Conservation (phyloP, 352 stramenopile genomes). For the Globisporangium recalcitrans region DNA sequence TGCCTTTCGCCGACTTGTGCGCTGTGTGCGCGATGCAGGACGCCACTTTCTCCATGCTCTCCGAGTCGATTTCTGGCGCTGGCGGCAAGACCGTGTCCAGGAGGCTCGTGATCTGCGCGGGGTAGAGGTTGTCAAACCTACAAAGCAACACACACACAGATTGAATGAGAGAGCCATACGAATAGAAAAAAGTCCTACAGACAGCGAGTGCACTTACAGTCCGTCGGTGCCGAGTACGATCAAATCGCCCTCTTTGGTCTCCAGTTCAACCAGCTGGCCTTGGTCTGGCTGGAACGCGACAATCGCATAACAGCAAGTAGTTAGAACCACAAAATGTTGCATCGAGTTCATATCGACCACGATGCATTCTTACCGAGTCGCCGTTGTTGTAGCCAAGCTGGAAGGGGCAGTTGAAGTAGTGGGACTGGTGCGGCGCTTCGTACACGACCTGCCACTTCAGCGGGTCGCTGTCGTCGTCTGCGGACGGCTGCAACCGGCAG, state of each 20-base stretch:
- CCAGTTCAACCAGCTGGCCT: slow-evolving; percentile 82
- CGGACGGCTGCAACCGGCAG: slow-evolving; percentile 57
- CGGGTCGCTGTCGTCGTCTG: slow-evolving; percentile 10
- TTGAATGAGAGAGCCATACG: background rate
- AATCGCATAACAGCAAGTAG: background rate
- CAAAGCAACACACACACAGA: background rate
- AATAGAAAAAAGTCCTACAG: background rate
- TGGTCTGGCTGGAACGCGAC: slow-evolving; percentile 64
- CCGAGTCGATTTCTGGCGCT: slow-evolving; percentile 36
- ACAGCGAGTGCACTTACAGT: slow-evolving; percentile 50
- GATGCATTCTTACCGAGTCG: slow-evolving; percentile 57
- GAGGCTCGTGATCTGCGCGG: slow-evolving; percentile 72
- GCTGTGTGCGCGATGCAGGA: slow-evolving; percentile 76
- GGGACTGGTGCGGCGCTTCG: slow-evolving; percentile 88
- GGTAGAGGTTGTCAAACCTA: slow-evolving; percentile 95
- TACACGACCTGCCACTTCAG: slow-evolving; percentile 78
- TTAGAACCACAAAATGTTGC: background rate
- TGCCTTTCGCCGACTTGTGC: slow-evolving; percentile 70
- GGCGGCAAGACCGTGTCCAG: slow-evolving; percentile 62
- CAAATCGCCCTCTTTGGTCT: slow-evolving; percentile 86
- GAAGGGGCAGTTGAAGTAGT: slow-evolving; percentile 97
- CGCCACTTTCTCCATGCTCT: slow-evolving; percentile 74
- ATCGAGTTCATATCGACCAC: background rate
- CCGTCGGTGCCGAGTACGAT: slow-evolving; percentile 93
- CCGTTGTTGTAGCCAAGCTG: slow-evolving; percentile 89